Evolutionary conservation across 768 basidiomycete species (phyloP), one percentile per base, ranked within the genome.

Genomic region (Pleurotus citrinopileatus): DNA sequence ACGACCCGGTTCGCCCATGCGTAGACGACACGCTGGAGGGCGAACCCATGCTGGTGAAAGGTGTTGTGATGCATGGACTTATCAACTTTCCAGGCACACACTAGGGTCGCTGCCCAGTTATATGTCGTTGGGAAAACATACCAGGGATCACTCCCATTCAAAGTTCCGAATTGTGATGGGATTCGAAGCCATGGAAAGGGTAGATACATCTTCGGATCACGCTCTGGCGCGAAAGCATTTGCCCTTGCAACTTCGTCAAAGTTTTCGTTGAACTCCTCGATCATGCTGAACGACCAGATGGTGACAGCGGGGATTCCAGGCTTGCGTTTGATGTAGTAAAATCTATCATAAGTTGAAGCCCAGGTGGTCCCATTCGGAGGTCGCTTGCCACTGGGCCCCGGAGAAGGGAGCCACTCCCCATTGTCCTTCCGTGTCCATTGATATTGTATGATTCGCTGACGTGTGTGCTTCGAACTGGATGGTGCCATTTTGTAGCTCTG

Each of bases 281-380:
- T 25, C 48, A 50, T 50, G 20, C 48, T 50, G 19, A 50, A 4
- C 10, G 48, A 50, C 48, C 48, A 50, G 32, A n/a, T 17, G 5
- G 48, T 50, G n/a, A 34, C 15, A 3, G 12, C 15, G 20, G 15
- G 8, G 19, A 36, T 22, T 4, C 23, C 23, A 13, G 48, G 48
- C 19, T 12, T 17, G 23, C 48, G 48, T 23, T n/a, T 3, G 48
- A 50, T 50, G 17, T 32, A n/a, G 20, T 19, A 50, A 10, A 50
- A 29, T 43, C 63, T 63, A 10, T 50, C 48, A 15, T 19, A 9
- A 15, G 28, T 19, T 6, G 48, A 50, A 15, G 48, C 48, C 48
- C 48, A 50, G 15, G 36, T 50, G 48, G 36, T 13, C 17, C 29
- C 29, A 20, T 36, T 50, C 3, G 48, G 48, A 15, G 48, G 28